Evolutionary conservation across 1,284 basidiomycete species (phyloP).

Genomic region (Dichomitus squalens): DNA sequence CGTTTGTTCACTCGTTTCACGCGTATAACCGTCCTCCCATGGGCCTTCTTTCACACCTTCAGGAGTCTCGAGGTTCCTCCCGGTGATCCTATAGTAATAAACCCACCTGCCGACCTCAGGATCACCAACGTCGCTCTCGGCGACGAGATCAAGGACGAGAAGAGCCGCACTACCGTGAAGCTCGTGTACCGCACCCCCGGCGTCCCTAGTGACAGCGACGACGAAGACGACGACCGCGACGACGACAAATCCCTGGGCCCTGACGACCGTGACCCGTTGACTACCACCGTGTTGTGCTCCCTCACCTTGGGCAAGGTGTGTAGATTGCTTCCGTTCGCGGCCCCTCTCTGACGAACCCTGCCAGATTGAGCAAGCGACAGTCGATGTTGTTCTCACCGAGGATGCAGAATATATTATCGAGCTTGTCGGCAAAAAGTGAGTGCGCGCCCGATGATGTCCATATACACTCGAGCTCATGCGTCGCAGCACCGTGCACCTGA

Average conservation of each 20-base stretch:
- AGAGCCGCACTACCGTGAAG: slow-evolving; percentile 79
- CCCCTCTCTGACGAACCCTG: neutral
- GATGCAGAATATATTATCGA: slow-evolving; percentile 75
- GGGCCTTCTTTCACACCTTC: neutral
- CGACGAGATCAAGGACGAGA: slow-evolving; percentile 66
- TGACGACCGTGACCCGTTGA: slow-evolving; percentile 15
- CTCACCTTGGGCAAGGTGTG: slow-evolving; percentile 75
- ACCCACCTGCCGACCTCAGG: slow-evolving; percentile 72
- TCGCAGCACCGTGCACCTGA: slow-evolving; percentile 79
- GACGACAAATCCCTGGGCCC: slow-evolving; percentile 33
- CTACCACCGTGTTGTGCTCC: slow-evolving; percentile 62
- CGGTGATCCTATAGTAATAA: slow-evolving; percentile 63
- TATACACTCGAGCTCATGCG: slow-evolving; percentile 5
- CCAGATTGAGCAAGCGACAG: slow-evolving; percentile 79
- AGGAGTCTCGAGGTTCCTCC: slow-evolving; percentile 68
- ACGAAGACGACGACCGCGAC: slow-evolving; percentile 45
- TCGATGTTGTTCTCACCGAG: slow-evolving; percentile 77
- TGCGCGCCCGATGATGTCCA: slow-evolving; percentile 7
- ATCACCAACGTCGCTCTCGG: slow-evolving; percentile 87
- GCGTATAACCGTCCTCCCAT: slow-evolving; percentile 17
- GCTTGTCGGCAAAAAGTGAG: slow-evolving; percentile 84
- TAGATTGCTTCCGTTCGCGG: neutral
- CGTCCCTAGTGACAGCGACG: slow-evolving; percentile 51
- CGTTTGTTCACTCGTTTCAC: slow-evolving; percentile 30
- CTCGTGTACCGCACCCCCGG: slow-evolving; percentile 61